Conservation (phyloP, 306 rosid genomes). For the Psophocarpus tetragonolobus region DNA sequence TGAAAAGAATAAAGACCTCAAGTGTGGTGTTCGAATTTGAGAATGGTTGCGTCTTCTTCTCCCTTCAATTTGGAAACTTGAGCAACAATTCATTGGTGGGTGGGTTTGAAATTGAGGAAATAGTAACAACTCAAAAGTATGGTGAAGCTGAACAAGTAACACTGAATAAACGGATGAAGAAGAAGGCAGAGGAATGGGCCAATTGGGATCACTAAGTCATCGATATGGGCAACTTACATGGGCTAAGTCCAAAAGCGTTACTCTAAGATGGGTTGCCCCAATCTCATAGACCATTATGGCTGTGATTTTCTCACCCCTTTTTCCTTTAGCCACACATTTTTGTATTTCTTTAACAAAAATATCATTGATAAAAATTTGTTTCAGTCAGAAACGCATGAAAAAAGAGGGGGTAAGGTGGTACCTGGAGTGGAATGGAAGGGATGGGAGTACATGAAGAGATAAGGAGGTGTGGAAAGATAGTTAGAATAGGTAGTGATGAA, state of each 20-base stretch:
- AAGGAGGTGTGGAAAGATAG: no score
- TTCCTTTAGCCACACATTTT: no score
- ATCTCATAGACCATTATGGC: neutral
- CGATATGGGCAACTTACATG: neutral
- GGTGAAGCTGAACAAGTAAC: neutral
- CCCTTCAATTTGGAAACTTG: neutral
- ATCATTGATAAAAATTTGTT: no score
- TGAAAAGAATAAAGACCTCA: neutral
- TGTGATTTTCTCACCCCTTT: no score
- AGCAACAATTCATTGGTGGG: neutral
- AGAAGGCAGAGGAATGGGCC: neutral
- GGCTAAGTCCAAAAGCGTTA: neutral
- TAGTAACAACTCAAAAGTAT: neutral
- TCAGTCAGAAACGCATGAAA: no score
- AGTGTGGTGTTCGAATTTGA: neutral
- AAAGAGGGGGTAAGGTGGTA: no score
- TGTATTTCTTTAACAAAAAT: no score
- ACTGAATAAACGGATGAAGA: neutral
- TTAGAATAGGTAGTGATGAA: no score
- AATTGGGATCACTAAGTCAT: neutral
- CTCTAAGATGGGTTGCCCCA: neutral
- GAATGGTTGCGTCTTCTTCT: neutral
- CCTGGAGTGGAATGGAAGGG: no score
- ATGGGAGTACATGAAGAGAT: no score
- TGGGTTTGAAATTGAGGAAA: neutral